Conservation (phyloP, 208 protist genomes). For the Wallacemonas sp. region DNA sequence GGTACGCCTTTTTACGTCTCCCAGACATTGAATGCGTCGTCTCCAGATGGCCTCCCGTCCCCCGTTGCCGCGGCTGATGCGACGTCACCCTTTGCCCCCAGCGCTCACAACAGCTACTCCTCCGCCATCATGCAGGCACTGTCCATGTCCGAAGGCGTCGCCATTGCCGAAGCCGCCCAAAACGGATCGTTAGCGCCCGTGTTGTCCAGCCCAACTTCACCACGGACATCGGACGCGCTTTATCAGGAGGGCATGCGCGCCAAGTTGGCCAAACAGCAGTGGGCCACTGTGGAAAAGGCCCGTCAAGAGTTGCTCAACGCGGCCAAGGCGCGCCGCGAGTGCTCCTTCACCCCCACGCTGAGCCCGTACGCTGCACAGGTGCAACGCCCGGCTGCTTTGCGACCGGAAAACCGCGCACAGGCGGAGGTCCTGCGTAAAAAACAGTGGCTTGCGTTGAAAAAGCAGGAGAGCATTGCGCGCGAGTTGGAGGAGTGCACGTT, state of each 20-base stretch:
- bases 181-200: background rate
- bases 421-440: slow-evolving; percentile 64
- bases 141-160: slow-evolving; percentile 46
- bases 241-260: slow-evolving; percentile 77
- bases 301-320: slow-evolving; percentile 65
- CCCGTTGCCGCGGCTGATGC: slow-evolving; percentile 9
- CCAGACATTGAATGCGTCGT: background rate
- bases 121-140: slow-evolving; percentile 63
- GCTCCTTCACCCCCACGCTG: slow-evolving; percentile 69
- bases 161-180: slow-evolving; percentile 13
- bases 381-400: slow-evolving; percentile 52
- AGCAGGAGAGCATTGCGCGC: slow-evolving; percentile 50
- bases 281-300: slow-evolving; percentile 70
- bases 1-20: background rate
- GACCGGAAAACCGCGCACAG: slow-evolving; percentile 66
- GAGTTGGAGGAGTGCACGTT: slow-evolving; percentile 85
- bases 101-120: slow-evolving; percentile 30
- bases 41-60: slow-evolving; percentile 5
- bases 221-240: slow-evolving; percentile 18
- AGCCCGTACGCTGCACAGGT: slow-evolving; percentile 67
- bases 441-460: slow-evolving; percentile 61
- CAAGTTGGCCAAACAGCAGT: slow-evolving; percentile 81
- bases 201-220: background rate
- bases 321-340: slow-evolving; percentile 61
- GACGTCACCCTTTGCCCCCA: slow-evolving; percentile 5